A percentile compares a stretch with the other conserved stretches of the same genome.
phyloP scores from a whole-genome alignment of 2,329 filamentous ascomycete species.

The Fusarium sp. region DNA sequence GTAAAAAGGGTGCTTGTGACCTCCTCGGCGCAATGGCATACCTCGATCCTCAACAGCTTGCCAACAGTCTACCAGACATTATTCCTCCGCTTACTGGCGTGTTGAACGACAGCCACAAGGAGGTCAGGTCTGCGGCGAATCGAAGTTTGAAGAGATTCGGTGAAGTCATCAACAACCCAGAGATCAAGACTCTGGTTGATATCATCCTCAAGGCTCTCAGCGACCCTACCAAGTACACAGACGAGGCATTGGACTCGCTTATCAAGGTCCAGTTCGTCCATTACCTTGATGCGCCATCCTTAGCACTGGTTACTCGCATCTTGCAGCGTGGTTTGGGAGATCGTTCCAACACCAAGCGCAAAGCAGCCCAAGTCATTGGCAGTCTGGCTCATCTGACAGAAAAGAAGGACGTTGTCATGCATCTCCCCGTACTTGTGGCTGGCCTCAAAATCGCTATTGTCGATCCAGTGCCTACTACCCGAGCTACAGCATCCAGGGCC shows the following conservation, averaged over 20 bases:
- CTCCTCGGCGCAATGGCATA: constrained; percentile 98
- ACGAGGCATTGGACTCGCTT: constrained; percentile 89
- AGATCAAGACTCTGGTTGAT: constrained; percentile 91
- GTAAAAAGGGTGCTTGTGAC: constrained; percentile 97
- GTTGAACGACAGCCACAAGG: constrained; percentile 97
- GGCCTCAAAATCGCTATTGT: constrained; percentile 90
- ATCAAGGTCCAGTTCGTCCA: constrained; percentile 99
- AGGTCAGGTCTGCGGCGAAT: constrained; percentile 91
- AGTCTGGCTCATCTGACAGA: constrained; percentile 97
- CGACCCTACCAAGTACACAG: constrained; percentile 96
- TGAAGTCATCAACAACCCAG: constrained; percentile 97
- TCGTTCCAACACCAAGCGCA: constrained; percentile 93
- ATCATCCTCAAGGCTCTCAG: constrained; percentile 95
- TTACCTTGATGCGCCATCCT: constrained; percentile 95
- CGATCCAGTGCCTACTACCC: constrained; percentile 94
- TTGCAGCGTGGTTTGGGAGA: constrained; percentile 91
- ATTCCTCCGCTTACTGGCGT: constrained; percentile 95
- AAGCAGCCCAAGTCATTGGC: constrained; percentile 96
- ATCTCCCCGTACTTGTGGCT: constrained; percentile 90
- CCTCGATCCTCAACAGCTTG: constrained; percentile 92
- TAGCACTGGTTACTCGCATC: constrained; percentile 94
- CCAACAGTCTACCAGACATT: constrained; percentile 91
- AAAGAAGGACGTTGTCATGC: constrained; percentile 89
- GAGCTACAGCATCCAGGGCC: constrained; percentile 94
- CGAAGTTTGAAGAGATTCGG: constrained; percentile 97